Base-by-base conservation (phyloP, 2,329 filamentous ascomycete species). In the Verticillium klebahnii region DNA sequence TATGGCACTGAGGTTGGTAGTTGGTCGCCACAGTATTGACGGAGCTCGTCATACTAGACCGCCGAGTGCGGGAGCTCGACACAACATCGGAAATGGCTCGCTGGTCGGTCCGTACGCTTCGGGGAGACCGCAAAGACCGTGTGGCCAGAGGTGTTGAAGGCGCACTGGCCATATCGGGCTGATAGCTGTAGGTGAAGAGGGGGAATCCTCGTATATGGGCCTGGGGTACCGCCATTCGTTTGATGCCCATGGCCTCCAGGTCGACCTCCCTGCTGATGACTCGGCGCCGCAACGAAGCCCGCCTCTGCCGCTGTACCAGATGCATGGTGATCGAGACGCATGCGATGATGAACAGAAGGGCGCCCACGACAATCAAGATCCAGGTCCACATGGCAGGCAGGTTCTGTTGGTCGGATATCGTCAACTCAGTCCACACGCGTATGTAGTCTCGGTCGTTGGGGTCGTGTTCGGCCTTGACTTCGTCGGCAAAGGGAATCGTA, bases 351-450 rank as follows among this genome's bases (percentile, higher is more conserved):
- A 82, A 71, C 1, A 93, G 73, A 1, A 96, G 78, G 2, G 93
- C 85, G 3, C 85, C 92, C 15, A 93, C 77, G 54, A 96, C 89
- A 59, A 87, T 83, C 31, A 89, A 75, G 19, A 89, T 77, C 69
- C 96, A 96, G 0, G 91, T 85, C 94, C 94, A 98, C 1, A 97
- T 81, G 14, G 85, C 88, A 0, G 92, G 89, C 8, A 93, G 78
- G 23, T 79, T 75, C 7, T 78, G 75, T 1, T 78, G 71, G 39
- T 78, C 78, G 19, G 77, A 71, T 57, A 86, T 74, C 2, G 73
- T 74, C 40, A 88, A 78, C 68, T 82, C 78, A 58, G 81, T 85
- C 80, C 80, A 88, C 63, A 89, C 80, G 7, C 86, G 81, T 34
- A 87, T 80, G 68, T 85, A 89, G 66, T 87, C 84, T 58, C 79